Evolutionary conservation across 495 filamentous ascomycete genomes (phyloP).

Genomic region (Neurospora sublineolata): DNA sequence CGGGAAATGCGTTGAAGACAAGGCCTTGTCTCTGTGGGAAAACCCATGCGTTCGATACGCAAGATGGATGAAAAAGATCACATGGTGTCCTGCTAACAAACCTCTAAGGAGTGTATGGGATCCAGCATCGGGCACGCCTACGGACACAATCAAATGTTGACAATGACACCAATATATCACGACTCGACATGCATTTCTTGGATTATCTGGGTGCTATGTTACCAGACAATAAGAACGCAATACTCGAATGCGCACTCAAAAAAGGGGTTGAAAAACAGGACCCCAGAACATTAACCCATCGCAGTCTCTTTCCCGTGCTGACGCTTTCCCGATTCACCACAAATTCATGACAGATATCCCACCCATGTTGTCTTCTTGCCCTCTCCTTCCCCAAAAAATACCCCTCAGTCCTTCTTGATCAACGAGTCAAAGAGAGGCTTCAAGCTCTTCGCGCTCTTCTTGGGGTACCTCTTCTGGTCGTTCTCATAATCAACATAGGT

Average conservation of each 20-base stretch:
- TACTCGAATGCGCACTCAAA: background rate
- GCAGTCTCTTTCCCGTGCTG: background rate
- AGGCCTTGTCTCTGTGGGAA: background rate
- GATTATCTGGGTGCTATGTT: background rate
- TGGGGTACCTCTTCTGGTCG: conserved; percentile 62
- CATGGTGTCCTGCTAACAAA: background rate
- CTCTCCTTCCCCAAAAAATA: background rate
- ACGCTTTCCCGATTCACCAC: background rate
- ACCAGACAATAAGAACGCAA: background rate
- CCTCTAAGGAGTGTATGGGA: background rate
- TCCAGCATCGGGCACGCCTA: background rate
- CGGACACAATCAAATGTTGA: background rate
- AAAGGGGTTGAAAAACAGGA: background rate
- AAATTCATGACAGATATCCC: background rate
- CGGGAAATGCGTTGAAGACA: background rate
- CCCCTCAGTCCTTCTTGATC: conserved; percentile 35
- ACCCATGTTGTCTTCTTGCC: background rate
- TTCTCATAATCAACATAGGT: conserved; percentile 68
- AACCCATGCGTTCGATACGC: background rate
- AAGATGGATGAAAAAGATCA: background rate
- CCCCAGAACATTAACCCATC: background rate
- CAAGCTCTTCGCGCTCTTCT: conserved; percentile 63
- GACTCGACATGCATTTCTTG: background rate
- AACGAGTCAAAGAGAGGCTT: conserved; percentile 49
- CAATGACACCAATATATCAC: background rate